Conservation (phyloP, 2,329 filamentous ascomycete species). For the Ophiostoma populinum region DNA sequence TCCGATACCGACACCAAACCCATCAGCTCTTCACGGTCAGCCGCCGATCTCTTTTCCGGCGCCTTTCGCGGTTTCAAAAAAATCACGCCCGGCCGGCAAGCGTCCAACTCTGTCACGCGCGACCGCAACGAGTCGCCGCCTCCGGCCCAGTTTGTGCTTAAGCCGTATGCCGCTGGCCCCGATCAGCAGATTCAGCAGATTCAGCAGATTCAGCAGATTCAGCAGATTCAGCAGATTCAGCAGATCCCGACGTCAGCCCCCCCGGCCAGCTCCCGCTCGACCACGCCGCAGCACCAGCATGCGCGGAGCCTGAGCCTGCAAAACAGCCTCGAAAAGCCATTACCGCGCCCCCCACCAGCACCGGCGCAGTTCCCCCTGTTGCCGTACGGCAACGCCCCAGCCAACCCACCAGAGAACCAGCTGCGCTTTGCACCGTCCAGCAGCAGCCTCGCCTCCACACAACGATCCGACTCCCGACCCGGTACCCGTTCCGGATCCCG, state of each 20-base stretch:
- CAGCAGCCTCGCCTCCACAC: conserved; percentile 15
- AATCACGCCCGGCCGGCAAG: conserved; percentile 25
- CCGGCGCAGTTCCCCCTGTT: conserved; percentile 12
- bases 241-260: conserved; percentile 16
- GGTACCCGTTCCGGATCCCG: conserved; percentile 3
- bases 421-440: conserved; percentile 7
- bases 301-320: conserved; percentile 36
- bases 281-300: conserved; percentile 24
- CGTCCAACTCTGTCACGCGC: conserved; percentile 24
- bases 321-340: conserved; percentile 38
- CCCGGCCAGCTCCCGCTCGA: conserved; percentile 10
- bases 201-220: conserved; percentile 10
- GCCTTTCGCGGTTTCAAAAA: conserved; percentile 35
- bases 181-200: conserved; percentile 10
- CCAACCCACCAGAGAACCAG: conserved; percentile 16
- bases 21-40: conserved; percentile 18
- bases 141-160: conserved; percentile 18
- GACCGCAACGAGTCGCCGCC: conserved; percentile 1
- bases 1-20: conserved; percentile 24
- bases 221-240: conserved; percentile 10
- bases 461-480: conserved; percentile 18
- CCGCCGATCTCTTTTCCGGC: conserved; percentile 31
- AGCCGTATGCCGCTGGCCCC: conserved; percentile 13
- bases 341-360: conserved; percentile 31
- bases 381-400: conserved; percentile 17